Percentiles rank a stretch among this genome's conserved stretches.
Conservation (phyloP, 305 asterid species). For the Fraxinus nigra region DNA sequence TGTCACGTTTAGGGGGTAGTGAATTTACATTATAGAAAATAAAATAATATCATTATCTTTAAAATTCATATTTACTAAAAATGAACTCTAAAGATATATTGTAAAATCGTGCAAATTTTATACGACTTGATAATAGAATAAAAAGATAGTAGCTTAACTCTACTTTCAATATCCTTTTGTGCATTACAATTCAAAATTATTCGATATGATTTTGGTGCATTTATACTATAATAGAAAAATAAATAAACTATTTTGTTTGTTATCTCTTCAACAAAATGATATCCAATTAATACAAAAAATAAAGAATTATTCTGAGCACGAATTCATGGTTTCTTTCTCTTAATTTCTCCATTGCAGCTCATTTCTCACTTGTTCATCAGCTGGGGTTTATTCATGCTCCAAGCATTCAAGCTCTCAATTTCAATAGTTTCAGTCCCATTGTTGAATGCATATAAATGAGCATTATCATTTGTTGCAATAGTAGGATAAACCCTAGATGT, state of each 20-base stretch:
- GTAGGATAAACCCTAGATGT: slow-evolving; percentile 48
- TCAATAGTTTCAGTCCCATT: slow-evolving; percentile 29
- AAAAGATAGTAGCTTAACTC: neutral
- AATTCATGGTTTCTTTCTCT: neutral
- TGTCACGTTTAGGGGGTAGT: neutral
- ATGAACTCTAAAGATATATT: too few relatives aligned
- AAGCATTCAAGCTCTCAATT: slow-evolving; percentile 30
- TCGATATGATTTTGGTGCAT: neutral
- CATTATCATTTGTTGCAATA: slow-evolving; percentile 27
- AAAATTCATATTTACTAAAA: too few relatives aligned
- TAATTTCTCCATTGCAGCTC: neutral
- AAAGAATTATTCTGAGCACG: neutral
- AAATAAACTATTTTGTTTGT: neutral
- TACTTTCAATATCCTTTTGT: neutral
- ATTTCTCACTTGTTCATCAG: neutral
- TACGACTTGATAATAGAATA: neutral
- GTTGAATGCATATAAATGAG: slow-evolving; percentile 39
- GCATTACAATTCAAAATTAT: neutral
- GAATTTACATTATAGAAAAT: too few relatives aligned
- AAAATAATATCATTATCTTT: too few relatives aligned
- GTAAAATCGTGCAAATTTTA: neutral
- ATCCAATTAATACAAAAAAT: neutral
- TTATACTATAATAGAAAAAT: neutral
- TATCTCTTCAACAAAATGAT: neutral
- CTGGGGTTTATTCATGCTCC: slow-evolving; percentile 39